Conservation (phyloP, 495 filamentous ascomycete species). For the Tirmania nivea region DNA sequence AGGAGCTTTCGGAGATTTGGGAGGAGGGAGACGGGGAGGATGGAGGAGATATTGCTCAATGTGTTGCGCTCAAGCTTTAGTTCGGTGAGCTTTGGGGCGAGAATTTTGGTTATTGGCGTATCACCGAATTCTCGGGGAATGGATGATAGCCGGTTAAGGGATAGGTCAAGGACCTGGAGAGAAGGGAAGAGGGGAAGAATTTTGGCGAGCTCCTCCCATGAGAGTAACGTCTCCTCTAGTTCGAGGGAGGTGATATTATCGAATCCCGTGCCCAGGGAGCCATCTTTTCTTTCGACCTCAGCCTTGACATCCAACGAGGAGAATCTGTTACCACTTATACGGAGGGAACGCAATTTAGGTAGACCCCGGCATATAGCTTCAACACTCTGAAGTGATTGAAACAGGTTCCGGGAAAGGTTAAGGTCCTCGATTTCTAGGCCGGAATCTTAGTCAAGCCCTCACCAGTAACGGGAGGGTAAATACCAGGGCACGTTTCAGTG, state of each 20-base stretch:
- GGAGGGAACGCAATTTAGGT: constrained; percentile 23
- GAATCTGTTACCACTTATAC: constrained; percentile 55
- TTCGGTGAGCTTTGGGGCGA: constrained; percentile 17
- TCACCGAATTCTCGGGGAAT: constrained; percentile 29
- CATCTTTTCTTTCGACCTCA: too few species aligned
- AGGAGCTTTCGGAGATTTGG: constrained; percentile 38
- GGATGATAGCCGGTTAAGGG: constrained; percentile 27
- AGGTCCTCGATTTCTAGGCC: constrained; percentile 49
- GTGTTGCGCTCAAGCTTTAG: constrained; percentile 50
- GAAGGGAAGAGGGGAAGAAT: constrained; percentile 33
- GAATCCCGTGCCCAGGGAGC: constrained; percentile 21
- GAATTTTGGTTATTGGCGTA: constrained; percentile 29
- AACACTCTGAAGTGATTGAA: constrained; percentile 43
- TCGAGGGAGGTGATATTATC: constrained; percentile 41
- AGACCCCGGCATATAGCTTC: constrained; percentile 37
- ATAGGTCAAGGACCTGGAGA: constrained; percentile 33
- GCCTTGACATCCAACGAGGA: constrained; percentile 19
- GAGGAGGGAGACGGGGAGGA: constrained; percentile 35
- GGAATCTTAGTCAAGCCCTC: neutral
- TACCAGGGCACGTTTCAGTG: constrained; percentile 29
- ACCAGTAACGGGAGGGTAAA: neutral
- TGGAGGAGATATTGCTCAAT: constrained; percentile 35
- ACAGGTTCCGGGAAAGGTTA: constrained; percentile 68
- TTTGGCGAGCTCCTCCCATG: constrained; percentile 40
- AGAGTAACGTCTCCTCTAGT: constrained; percentile 47